Base-by-base conservation (phyloP, 768 basidiomycete species). In the Lactarius hatsudake region DNA sequence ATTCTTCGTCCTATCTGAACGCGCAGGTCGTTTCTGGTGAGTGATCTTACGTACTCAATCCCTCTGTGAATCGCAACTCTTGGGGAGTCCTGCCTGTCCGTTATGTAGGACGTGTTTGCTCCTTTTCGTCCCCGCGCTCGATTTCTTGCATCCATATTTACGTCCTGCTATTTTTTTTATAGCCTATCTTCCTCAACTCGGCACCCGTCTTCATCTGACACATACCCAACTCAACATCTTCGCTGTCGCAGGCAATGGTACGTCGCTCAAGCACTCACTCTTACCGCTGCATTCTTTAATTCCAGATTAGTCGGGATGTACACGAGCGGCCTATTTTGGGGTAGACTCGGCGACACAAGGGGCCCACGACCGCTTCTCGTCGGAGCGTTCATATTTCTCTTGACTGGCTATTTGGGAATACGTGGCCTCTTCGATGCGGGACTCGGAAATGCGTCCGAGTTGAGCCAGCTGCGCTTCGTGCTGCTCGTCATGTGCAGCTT, bases 141-240 rank as follows among this genome's bases (percentile, higher is more conserved):
- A 36, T 62, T 34, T 0, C 10, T 26, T 58, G n/a, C 30, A 34
- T 34, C 6, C 40, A 34, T 36, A 43, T 58, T 72, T 38, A 62
- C 36, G 13, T 54, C 38, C 28, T 59, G 15, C 48, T n/a, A 23
- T 42, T 42, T 66, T 2, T 67, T 38, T 38, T 13, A 1, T 13
- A 88, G 94, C 93, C 23, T 97, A 95, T 75, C 86, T 90, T 1
- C 94, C 94, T 0, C 94, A 96, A 74, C 83, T 96, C 5, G 91
- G 90, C 1, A 78, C 86, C n/a, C 84, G 86, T 48, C 83, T 96
- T 20, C 79, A 82, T 56, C 84, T 96, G 60, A 83, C 85, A 4
- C 90, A 95, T 63, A 96, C 94, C 0, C 86, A 90, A 65, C 80
- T 93, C 42, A 96, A 96, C 71, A 75, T 94, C 42, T 84, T 96